Percentiles rank a stretch among this genome's conserved stretches.
Conservation (phyloP, 1,284 basidiomycete species). For the Lignosus rhinocerotis region DNA sequence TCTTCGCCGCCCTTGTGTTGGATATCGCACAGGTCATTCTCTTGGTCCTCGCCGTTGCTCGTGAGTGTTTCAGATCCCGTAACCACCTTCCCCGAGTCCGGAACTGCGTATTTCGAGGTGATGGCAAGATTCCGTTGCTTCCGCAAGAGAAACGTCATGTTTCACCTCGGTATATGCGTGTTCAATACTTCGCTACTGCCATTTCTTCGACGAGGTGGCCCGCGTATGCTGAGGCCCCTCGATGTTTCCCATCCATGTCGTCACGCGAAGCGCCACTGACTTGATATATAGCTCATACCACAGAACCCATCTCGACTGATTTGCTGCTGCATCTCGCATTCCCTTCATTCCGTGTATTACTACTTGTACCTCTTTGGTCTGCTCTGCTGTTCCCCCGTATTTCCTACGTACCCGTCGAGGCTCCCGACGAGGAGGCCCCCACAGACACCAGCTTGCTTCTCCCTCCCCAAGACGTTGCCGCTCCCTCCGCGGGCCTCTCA, state of each 20-base stretch:
- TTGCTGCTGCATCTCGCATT: conserved; percentile 61
- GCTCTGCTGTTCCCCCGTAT: conserved; percentile 59
- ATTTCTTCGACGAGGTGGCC: too few relatives aligned
- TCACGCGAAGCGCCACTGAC: background rate
- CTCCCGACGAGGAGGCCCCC: conserved; percentile 43
- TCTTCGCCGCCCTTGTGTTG: conserved; percentile 52
- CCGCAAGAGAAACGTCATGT: background rate
- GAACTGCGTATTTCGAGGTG: background rate
- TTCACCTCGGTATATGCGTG: background rate
- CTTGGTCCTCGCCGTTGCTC: conserved; percentile 46
- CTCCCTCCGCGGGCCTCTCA: conserved; percentile 48
- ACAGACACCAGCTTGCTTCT: conserved; percentile 56
- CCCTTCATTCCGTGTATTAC: conserved; percentile 62
- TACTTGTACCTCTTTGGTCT: conserved; percentile 59
- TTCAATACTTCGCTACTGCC: background rate
- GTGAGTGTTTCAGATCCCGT: conserved; percentile 33
- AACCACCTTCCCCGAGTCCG: background rate
- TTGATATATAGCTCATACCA: background rate
- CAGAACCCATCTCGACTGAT: conserved; percentile 41
- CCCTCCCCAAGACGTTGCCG: conserved; percentile 42
- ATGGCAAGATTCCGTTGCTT: background rate
- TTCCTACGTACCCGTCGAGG: conserved; percentile 53
- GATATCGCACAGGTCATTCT: conserved; percentile 62
- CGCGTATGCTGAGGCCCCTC: background rate
- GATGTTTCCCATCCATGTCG: background rate